A percentile compares a stretch with the other conserved stretches of the same genome.
Conservation (phyloP, 2,329 filamentous ascomycete species). For the Alternaria atra region DNA sequence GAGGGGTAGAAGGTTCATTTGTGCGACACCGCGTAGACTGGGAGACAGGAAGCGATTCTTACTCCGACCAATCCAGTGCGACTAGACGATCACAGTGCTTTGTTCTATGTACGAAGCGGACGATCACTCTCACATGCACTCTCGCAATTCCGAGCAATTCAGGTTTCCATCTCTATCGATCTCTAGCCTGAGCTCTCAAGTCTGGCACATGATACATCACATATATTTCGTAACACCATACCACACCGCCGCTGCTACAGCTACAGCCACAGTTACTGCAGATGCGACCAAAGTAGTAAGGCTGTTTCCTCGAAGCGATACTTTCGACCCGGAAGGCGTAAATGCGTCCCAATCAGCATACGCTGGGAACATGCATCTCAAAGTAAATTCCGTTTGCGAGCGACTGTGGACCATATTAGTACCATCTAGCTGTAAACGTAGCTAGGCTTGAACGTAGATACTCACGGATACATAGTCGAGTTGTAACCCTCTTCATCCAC, state of each 20-base stretch:
- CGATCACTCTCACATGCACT: no score
- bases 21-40: not conserved
- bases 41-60: no score
- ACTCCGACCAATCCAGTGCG: no score
- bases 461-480: no score
- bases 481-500: no score
- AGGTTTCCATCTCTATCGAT: no score
- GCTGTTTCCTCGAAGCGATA: not conserved
- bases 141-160: no score
- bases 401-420: not conserved
- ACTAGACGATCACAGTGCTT: no score
- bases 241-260: not conserved
- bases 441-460: rapidly evolving
- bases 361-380: not conserved
- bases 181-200: not conserved
- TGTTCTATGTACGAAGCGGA: no score
- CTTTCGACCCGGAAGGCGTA: not conserved
- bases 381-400: not conserved
- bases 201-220: not conserved
- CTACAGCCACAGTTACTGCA: not conserved
- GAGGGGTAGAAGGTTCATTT: not conserved
- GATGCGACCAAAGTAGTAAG: not conserved
- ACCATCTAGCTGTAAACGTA: not conserved
- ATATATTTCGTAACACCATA: not conserved
- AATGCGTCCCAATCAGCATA: not conserved